Evolutionary conservation across 352 stramenopile genomes (phyloP), one percentile per base, ranked within the genome.

Genomic region (Globisporangium canariense): DNA sequence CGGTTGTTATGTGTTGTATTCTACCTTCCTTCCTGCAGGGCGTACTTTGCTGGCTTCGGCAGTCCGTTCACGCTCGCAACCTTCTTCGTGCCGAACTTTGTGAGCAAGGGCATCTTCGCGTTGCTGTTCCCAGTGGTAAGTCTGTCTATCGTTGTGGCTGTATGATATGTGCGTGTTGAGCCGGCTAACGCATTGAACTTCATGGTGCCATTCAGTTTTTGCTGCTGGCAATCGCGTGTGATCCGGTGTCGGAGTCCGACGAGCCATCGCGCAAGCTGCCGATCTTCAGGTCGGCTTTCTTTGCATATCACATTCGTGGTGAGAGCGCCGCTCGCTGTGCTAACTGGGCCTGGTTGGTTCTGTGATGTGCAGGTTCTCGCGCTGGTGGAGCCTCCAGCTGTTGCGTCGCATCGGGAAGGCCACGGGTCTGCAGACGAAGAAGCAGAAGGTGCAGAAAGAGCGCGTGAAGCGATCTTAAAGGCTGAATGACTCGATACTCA

Each of bases 81-180:
- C 8, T 96, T 94, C 65, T 96, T 96, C 60, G 84, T 93, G 18
- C 86, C 86, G 3, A 96, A 96, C 62, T 96, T 96, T 70, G 84
- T 96, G 57, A 94, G 84, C 81, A 94, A 94, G 71, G 88, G 88
- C 67, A 92, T 94, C 54, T 96, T 94, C 45, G 88, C 88, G 6
- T 66, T 96, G 59, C 76, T 96, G 10, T 96, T 96, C 58, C 88
- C 88, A 18, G 78, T 94, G 64, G 87, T 96, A 69, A 36, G 76
- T 66, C 16, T 69, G 40, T 66, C 16, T 69, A 32, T 34, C 14
- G 13, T 53, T 34, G 1, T 67, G 58, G 18, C 51, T 50, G 38
- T 53, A 40, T 3, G 1, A 30, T 63, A 2, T 40, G 28, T 36
- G 20, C 36, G 9, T 47, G 41, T 20, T 20, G 41, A 47, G 18